Conservation (phyloP, 2,329 filamentous ascomycete genomes). For the Pseudogymnoascus verrucosus region DNA sequence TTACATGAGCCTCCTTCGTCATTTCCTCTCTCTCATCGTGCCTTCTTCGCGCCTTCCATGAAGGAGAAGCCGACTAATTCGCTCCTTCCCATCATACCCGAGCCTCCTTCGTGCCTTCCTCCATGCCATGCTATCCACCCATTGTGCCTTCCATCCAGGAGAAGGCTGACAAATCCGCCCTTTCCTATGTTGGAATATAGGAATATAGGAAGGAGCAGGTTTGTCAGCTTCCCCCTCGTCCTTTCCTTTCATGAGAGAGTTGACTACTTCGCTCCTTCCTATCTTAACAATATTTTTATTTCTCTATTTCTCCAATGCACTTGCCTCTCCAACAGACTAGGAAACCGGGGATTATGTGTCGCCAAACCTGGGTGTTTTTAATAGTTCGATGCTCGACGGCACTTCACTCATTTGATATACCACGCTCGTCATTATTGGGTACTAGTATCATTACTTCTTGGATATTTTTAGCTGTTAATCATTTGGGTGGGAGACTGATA, state of each 20-base stretch:
- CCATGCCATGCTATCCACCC: too few species aligned
- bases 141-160: too few species aligned
- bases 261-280: not conserved
- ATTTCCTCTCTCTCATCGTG: not conserved
- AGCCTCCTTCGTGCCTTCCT: not conserved
- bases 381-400: not conserved
- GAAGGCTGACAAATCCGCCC: too few species aligned
- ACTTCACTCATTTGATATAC: not conserved
- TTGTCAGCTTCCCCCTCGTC: not conserved
- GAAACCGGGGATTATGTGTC: too few species aligned
- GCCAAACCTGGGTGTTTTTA: not conserved
- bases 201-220: too few species aligned
- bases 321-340: too few species aligned
- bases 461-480: not conserved
- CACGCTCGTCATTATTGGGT: not conserved
- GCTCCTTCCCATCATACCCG: not conserved
- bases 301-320: not conserved
- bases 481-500: not conserved
- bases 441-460: not conserved
- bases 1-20: not conserved
- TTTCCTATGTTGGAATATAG: too few species aligned
- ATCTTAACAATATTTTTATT: not conserved
- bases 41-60: not conserved
- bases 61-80: not conserved
- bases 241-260: not conserved